Evolutionary conservation across 768 basidiomycete genomes (phyloP), one percentile per base, ranked within the genome.

Genomic region (Calvatia gigantea): DNA sequence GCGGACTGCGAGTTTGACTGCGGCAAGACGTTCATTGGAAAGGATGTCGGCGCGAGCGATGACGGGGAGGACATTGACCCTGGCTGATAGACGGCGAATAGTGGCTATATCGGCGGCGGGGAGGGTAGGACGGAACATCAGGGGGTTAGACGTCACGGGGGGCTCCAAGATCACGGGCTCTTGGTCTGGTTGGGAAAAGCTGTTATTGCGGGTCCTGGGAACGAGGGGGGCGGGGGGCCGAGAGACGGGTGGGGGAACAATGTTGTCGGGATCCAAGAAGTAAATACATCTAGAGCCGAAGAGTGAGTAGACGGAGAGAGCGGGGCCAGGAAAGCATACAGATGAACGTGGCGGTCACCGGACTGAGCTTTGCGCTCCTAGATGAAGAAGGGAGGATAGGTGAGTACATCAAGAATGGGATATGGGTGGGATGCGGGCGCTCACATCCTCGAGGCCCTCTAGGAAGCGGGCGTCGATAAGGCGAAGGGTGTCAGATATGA

Each of bases 61-160:
- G 64, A 94, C 88, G 58, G 91, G 91, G 60, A 94, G 85, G 57
- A 94, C 89, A 69, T 94, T 93, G 68, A 91, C 89, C 61, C 91
- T 82, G 57, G 80, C 78, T 58, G 91, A 90, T 63, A 94, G 75
- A 39, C 86, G 83, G 64, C 87, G 84, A 67, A 94, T 91, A 58
- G 86, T 84, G 62, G 76, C 76, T 64, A 93, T 86, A 73, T 94
- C 91, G 39, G 79, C 72, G 33, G 77, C 65, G 48, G 89, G 88
- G 48, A 91, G 78, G 42, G 85, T 81, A 43, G 87, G 82, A 52
- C 85, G 80, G 59, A 80, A 82, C 43, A 85, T 77, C 61, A 82
- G 75, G 53, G 87, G 86, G 70, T 87, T 86, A 51, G 82, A 86
- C 45, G 87, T 81, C 53, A 89, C 79, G 21, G 89, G 88, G 41